Evolutionary conservation across 345 rosid species (phyloP), one percentile per base, ranked within the genome.

Genomic region (Eucalyptus pauciflora): DNA sequence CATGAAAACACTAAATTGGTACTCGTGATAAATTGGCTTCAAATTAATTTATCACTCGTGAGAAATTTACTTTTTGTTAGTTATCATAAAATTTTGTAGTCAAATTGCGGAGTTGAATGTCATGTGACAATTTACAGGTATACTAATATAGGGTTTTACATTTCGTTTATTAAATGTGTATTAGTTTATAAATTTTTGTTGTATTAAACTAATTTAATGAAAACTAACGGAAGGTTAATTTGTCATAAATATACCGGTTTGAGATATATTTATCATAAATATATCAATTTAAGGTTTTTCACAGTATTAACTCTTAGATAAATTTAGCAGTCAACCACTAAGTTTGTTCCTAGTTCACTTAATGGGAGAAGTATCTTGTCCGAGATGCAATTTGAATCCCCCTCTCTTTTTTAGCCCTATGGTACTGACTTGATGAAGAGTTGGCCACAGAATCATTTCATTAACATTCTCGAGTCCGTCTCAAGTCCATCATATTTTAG

Each of bases 161-260:
- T 18, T 52, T 0, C 0, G 0, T 3, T 52, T 7, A 52, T 52
- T 18, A 52, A 52, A 18, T 52, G 2, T 52, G 25, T 52, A 18
- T 52, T 8, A 20, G 25, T 52, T 52, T 52, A 52, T 52, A 18
- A 52, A 3, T 52, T 52, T 52, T 18, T 3, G 10, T 52, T 18
- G 58, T 52, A 52, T 52, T 52, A 7, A 52, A 52, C 0, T 52
- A 3, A 52, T 52, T 18, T 7, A 52, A 52, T 7, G 58, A 52
- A 52, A 52, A 52, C 1, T 18, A 52, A 52, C 0, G 0, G 0
- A 52, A 52, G 0, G 5, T 52, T 52, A 7, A 52, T 52, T 18
- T 52, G 0, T 52, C 10, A 18, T 0, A 52, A 18, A 52, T 52
- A 52, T 52, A 1, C 1, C 4, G 1, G 0, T 52, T 49, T 49